A percentile compares a stretch with the other conserved stretches of the same genome.
phyloP scores from a whole-genome alignment of 345 rosid genomes.

The Luvunga scandens region DNA sequence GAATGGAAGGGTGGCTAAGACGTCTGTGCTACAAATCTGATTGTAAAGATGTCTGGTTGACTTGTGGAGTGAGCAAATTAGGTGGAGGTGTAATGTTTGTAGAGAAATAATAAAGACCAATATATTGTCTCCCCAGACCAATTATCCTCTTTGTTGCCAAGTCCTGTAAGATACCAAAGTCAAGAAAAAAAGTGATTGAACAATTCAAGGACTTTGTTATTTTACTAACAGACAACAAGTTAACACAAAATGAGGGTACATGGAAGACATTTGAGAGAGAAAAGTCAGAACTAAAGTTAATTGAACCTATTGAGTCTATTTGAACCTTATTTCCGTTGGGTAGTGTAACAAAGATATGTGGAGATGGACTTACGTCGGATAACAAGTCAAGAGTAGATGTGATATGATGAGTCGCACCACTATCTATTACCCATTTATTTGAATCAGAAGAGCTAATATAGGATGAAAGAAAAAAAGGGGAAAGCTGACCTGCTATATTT shows the following conservation, averaged over 20 bases:
- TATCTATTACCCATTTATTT: neutral
- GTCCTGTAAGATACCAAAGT: slow-evolving; percentile 6
- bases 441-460: neutral
- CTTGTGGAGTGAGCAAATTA: neutral
- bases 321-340: neutral
- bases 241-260: slow-evolving; percentile 4
- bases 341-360: neutral
- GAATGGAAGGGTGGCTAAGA: neutral
- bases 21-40: neutral
- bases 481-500: neutral
- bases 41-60: too few species aligned
- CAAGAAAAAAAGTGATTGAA: neutral
- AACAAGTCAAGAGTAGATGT: neutral
- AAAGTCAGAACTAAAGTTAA: neutral
- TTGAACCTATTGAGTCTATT: neutral
- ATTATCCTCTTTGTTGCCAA: slow-evolving; percentile 2
- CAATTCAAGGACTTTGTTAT: slow-evolving; percentile 6
- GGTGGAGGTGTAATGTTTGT: too few species aligned
- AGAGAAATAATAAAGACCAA: neutral
- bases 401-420: neutral
- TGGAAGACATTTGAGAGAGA: neutral
- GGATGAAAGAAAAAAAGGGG: neutral
- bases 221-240: neutral
- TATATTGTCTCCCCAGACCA: slow-evolving; percentile 3
- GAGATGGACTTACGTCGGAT: neutral